These are phyloP conservation scores for Umbilicaria muhlenbergii DNA, from an alignment of 495 filamentous ascomycete species.

Conservation along the genomic window DNA sequence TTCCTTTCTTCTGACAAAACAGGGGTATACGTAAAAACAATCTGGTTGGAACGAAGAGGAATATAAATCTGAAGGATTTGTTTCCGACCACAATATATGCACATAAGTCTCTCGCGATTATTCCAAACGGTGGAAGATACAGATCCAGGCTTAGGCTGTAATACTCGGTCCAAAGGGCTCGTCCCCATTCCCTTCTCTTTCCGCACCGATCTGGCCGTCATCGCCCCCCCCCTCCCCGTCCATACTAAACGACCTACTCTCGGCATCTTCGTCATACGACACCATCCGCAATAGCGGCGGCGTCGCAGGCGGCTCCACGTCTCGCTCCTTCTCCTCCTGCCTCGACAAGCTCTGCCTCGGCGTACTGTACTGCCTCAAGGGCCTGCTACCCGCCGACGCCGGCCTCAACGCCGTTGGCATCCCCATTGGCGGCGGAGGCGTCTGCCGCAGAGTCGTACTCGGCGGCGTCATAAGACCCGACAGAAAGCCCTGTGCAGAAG, in stretches of 20 bases:
- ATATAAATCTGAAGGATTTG: no score
- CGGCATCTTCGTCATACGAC: conserved; percentile 61
- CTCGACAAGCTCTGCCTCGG: conserved; percentile 5
- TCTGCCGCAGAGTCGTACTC: conserved; percentile 45
- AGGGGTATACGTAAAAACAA: no score
- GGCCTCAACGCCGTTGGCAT: conserved; percentile 32
- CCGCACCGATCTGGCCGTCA: not conserved
- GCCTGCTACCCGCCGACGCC: conserved; percentile 24
- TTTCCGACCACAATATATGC: no score
- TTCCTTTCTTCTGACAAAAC: no score
- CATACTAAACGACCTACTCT: conserved; percentile 36
- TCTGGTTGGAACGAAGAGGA: no score
- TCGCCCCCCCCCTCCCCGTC: conserved; percentile 16
- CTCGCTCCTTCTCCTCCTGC: not conserved
- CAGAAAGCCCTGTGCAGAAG: conserved; percentile 34
- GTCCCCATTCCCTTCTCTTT: conserved; percentile 1
- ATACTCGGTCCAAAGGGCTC: conserved; percentile 12
- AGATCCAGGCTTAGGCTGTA: no score
- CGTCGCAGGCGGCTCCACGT: conserved; percentile 37
- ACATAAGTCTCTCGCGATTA: no score
- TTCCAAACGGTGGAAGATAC: no score
- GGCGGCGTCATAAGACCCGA: conserved; percentile 77
- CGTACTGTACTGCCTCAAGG: conserved; percentile 18
- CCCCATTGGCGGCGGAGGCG: conserved; percentile 21
- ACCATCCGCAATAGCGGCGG: conserved; percentile 53